Base-by-base conservation (phyloP, 225 moss, liverwort and hornwort genomes). In the Bryoerythrophyllum caledonicum region DNA sequence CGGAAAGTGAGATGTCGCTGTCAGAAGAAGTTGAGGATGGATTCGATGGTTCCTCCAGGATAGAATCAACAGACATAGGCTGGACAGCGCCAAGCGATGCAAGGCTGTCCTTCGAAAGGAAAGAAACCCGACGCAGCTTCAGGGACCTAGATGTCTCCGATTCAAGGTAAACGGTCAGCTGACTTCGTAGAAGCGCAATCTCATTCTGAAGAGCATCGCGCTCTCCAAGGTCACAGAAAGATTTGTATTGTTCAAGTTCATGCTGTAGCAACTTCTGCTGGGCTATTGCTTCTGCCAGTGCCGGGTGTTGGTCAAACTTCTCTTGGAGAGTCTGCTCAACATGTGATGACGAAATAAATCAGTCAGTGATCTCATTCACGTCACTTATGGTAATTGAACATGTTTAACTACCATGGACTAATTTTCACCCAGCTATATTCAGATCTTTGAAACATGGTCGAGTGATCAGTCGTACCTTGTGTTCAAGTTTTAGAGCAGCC, bases 221-320 rank as follows among this genome's bases (percentile, higher is more conserved):
- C 75, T 91, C 96, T 74, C 87, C 91, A 68, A 94, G 74, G 46
- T 94, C 82, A 71, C 77, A 92, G 41, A 89, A 94, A 43, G 77
- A 69, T 25, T 84, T 91, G 62, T 85, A 92, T 30, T 79, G 80
- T 23, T 90, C 60, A 67, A 96, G 70, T 73, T 94, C 88, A 51
- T 87, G 86, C 15, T 72, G 72, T 3, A 96, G 81, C 43, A 87
- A 79, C 23, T 92, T 82, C n/a, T 85, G 89, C 48, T 93, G 86
- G 3, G 87, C 76, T 37, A 51, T 81, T 8, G 94, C 88, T 61
- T 90, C 88, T 8, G 91, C 91, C 20, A 96, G 65, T 58, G 88
- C 91, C 4, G 96, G 96, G 41, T 96, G 92, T 58, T 94, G 85
- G 46, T 90, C 83, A 27, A 87, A 94, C 57, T 94, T 96, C 54